Evolutionary conservation across 495 filamentous ascomycete genomes (phyloP), one percentile per base, ranked within the genome.

Genomic region (Annulohypoxylon bovei): DNA sequence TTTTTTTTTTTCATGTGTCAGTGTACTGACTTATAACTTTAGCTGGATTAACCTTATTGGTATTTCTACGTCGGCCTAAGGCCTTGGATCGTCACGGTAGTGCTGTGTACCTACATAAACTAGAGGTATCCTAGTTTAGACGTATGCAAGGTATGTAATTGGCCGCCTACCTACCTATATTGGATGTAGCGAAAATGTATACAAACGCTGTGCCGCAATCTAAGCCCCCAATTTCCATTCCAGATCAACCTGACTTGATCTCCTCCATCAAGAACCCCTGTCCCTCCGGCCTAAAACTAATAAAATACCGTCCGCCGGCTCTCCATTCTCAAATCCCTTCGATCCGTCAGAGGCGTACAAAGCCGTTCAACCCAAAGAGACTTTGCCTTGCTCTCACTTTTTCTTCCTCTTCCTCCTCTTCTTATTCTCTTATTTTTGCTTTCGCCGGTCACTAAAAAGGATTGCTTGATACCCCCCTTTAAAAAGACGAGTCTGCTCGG

Each of bases 211-310:
- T 72, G 69, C 69, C 69, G 59, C 64, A 67, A 61, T 72, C 69
- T 72, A 72, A 72, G 69, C 69, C 69, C 69, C 64, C 69, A 72
- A 72, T 62, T 70, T 64, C 53, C 52, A 59, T 57, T 58, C 64
- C 46, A 64, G 68, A 67, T 59, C 69, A 67, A 40, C 64, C 42
- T 44, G 39, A 18, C 9, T 55, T 32, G 46, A 28, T n/a, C 8
- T 11, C 14, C 60, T 44, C 44, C 46, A 49, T 49, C 39, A 20
- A 6, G 27, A 42, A 46, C 65, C 65, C 65, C 56, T 67, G 65
- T 32, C 53, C 33, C 46, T 42, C 63, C 54, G 46, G 22, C 62
- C 27, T 56, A 56, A 42, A 52, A 49, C 62, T 65, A 65, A 47
- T 64, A 52, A 64, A 65, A 70, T 70, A 64, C 47, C 52, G 27